Conservation (phyloP, 805 yeast species). For the Lipomyces chichibuensis region DNA sequence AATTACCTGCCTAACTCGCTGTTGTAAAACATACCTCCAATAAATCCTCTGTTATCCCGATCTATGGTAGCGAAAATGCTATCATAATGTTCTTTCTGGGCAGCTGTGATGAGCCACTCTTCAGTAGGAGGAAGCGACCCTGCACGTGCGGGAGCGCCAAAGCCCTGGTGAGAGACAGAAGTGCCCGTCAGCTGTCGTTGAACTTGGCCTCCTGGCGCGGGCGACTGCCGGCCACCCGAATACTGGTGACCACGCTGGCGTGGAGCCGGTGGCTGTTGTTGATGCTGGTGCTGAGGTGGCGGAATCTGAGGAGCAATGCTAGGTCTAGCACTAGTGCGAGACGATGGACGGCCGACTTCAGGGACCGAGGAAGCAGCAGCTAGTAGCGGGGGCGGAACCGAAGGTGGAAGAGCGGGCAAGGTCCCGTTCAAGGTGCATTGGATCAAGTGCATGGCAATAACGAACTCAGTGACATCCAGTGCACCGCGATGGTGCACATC, state of each 20-base stretch:
- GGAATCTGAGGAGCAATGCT: conserved; percentile 20
- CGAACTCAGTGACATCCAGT: conserved; percentile 72
- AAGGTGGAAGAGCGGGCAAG: conserved; percentile 59
- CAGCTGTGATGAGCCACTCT: conserved; percentile 71
- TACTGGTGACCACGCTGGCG: conserved; percentile 28
- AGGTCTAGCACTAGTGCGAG: conserved; percentile 22
- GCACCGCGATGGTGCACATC: conserved; percentile 77
- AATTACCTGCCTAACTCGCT: not conserved
- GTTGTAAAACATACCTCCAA: conserved; percentile 25
- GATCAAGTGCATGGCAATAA: conserved; percentile 92
- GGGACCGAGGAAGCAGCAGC: conserved; percentile 47
- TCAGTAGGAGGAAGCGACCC: conserved; percentile 41
- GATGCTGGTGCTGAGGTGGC: conserved; percentile 27
- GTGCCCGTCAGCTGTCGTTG: conserved; percentile 20
- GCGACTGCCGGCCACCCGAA: conserved; percentile 18
- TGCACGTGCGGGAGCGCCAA: conserved; percentile 10
- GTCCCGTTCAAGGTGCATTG: conserved; percentile 74
- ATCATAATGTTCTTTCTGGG: conserved; percentile 77
- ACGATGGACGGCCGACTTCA: conserved; percentile 20
- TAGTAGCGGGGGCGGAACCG: conserved; percentile 48
- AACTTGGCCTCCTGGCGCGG: conserved; percentile 18
- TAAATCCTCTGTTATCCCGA: conserved; percentile 27
- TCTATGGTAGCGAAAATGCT: conserved; percentile 79
- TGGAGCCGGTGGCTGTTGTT: conserved; percentile 34
- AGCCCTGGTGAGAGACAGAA: conserved; percentile 9